A percentile compares a stretch with the other conserved stretches of the same genome.
Evolutionary conservation across 495 filamentous ascomycete genomes (phyloP).

Genomic region (Neurospora sp.): DNA sequence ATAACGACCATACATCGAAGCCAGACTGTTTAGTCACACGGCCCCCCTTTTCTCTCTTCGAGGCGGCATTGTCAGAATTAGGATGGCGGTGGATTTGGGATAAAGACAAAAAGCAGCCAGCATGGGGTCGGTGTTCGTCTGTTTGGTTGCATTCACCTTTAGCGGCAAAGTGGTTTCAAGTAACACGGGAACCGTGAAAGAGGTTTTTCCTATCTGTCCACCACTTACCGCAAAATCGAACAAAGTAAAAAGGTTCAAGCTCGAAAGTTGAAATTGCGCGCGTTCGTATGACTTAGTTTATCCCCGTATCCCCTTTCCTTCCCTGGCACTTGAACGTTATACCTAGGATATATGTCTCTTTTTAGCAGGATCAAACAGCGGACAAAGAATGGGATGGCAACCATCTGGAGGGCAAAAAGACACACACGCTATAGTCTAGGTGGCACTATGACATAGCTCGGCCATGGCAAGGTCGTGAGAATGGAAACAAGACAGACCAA

Average conservation of each 20-base stretch:
- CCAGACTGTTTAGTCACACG: neutral
- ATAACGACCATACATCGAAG: neutral
- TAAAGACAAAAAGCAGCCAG: slow-evolving; percentile 6
- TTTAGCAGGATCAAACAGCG: neutral
- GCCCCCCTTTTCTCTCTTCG: neutral
- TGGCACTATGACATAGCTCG: neutral
- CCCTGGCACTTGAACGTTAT: neutral
- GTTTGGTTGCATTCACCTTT: neutral
- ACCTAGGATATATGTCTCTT: neutral
- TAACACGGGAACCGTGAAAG: neutral
- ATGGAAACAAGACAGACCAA: neutral
- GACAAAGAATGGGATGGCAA: neutral
- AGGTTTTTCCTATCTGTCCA: neutral
- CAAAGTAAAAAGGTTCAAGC: neutral
- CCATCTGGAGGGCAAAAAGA: neutral
- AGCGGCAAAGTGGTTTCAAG: slow-evolving; percentile 1
- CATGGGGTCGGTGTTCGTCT: slow-evolving; percentile 6
- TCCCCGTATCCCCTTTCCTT: neutral
- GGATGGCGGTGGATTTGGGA: neutral
- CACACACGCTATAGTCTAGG: neutral
- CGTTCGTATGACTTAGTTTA: neutral
- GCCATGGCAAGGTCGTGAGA: neutral
- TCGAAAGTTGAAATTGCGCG: neutral
- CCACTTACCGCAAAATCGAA: neutral
- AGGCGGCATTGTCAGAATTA: neutral